These are phyloP conservation scores for Austropuccinia psidii DNA, from an alignment of 1,284 basidiomycete species.

Conservation along the genomic window DNA sequence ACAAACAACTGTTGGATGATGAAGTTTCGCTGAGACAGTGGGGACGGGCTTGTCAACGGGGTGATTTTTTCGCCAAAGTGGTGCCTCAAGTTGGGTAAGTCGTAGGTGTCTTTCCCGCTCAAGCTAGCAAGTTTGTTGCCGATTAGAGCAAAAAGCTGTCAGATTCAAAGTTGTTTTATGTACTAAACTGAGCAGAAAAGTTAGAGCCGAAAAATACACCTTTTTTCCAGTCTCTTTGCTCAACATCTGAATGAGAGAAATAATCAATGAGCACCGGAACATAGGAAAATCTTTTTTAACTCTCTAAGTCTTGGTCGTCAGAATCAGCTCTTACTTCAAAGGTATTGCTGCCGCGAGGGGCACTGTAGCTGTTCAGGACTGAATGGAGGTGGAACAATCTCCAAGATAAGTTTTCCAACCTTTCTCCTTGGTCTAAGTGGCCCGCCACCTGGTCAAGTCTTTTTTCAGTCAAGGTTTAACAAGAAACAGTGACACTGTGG, in stretches of 20 bases:
- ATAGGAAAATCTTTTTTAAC: not conserved
- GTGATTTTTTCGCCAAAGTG: not conserved
- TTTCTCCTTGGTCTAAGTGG: slow-evolving; percentile 29
- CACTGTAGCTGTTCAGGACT: slow-evolving; percentile 9
- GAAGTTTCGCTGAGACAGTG: slow-evolving; percentile 19
- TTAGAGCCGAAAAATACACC: too few species aligned
- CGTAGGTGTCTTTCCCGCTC: slow-evolving; percentile 30
- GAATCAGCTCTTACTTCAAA: slow-evolving; percentile 15
- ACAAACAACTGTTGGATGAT: slow-evolving; percentile 24
- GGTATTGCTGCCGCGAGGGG: not conserved
- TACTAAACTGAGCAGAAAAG: too few species aligned
- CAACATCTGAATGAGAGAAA: slow-evolving; percentile 2
- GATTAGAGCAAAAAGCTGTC: too few species aligned
- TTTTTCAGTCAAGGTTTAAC: too few species aligned
- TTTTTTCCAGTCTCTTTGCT: slow-evolving; percentile 33
- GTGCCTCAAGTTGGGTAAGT: slow-evolving; percentile 24
- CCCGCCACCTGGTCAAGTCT: slow-evolving; percentile 9
- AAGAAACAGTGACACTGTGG: not conserved
- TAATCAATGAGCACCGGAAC: slow-evolving; percentile 3
- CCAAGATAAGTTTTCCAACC: slow-evolving; percentile 35
- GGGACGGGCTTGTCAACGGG: not conserved
- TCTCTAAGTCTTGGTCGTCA: not conserved
- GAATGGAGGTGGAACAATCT: slow-evolving; percentile 31
- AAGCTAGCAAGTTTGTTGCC: slow-evolving; percentile 9
- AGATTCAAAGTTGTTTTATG: too few species aligned